Conservation (phyloP, 2,329 filamentous ascomycete genomes). For the Leptographium wingfieldii region DNA sequence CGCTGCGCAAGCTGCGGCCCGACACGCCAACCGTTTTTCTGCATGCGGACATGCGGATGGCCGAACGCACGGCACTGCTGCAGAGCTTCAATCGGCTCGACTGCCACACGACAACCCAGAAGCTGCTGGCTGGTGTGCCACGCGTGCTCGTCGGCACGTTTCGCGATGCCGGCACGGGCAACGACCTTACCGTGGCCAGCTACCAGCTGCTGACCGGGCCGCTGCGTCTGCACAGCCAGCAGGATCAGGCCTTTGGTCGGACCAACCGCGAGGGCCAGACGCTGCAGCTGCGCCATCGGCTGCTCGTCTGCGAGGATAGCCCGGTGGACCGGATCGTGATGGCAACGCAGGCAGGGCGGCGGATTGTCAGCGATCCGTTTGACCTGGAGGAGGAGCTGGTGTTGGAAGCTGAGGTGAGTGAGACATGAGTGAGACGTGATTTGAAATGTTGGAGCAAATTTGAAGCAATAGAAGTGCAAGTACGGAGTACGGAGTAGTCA, state of each 20-base stretch:
- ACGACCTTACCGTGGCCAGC: slow-evolving; percentile 11
- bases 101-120: too few species aligned
- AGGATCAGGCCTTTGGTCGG: slow-evolving; percentile 14
- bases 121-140: background rate
- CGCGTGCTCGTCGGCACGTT: slow-evolving; percentile 12
- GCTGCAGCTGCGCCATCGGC: slow-evolving; percentile 11
- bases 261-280: slow-evolving; percentile 15
- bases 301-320: slow-evolving; percentile 14
- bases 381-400: slow-evolving; percentile 6
- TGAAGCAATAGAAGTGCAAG: too few species aligned
- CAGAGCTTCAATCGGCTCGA: slow-evolving; percentile 10
- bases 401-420: slow-evolving; percentile 1
- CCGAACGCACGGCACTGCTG: slow-evolving; percentile 11
- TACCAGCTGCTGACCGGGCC: slow-evolving; percentile 15
- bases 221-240: slow-evolving; percentile 12
- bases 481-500: too few species aligned
- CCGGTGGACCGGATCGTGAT: slow-evolving; percentile 13
- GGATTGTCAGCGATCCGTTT: slow-evolving; percentile 12
- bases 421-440: too few species aligned
- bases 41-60: slow-evolving; percentile 11
- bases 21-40: slow-evolving; percentile 8
- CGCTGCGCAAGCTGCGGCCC: slow-evolving; percentile 10
- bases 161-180: slow-evolving; percentile 13
- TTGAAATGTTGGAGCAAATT: too few species aligned
- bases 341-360: slow-evolving; percentile 12